These are phyloP conservation scores for Saturnispora bothae DNA, from an alignment of 805 yeast species.

Conservation along the genomic window DNA sequence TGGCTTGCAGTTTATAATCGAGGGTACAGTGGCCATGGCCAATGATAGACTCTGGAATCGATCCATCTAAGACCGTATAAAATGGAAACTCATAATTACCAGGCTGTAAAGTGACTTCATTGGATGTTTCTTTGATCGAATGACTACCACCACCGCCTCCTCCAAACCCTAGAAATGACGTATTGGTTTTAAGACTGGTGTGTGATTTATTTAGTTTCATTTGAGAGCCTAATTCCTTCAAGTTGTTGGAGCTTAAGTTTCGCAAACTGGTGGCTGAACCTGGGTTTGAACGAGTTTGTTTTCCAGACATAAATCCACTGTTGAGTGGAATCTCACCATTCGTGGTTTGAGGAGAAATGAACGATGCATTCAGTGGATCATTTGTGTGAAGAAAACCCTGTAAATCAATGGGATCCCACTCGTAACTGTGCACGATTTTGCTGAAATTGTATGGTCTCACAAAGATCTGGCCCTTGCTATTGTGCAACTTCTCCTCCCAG, in stretches of 20 bases:
- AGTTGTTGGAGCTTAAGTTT: conserved; percentile 31
- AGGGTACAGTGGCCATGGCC: conserved; percentile 76
- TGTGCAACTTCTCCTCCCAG: conserved; percentile 46
- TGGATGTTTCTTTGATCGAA: background rate
- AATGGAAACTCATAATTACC: conserved; percentile 93
- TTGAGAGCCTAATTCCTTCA: conserved; percentile 18
- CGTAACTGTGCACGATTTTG: conserved; percentile 59
- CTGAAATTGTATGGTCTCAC: conserved; percentile 43
- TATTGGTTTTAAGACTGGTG: background rate
- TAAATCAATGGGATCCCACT: conserved; percentile 63
- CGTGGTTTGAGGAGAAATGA: conserved; percentile 6
- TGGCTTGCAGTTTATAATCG: conserved; percentile 64
- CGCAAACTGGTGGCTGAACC: conserved; percentile 36
- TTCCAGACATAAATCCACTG: conserved; percentile 24
- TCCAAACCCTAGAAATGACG: conserved; percentile 3
- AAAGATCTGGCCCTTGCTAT: conserved; percentile 32
- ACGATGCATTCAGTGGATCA: conserved; percentile 16
- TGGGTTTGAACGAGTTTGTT: conserved; percentile 26
- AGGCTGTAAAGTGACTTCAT: conserved; percentile 33
- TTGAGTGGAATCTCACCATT: background rate
- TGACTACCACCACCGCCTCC: background rate
- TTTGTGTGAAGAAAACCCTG: conserved; percentile 25
- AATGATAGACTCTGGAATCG: conserved; percentile 77
- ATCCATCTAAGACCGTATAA: conserved; percentile 74
- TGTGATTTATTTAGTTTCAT: conserved; percentile 22